Evolutionary conservation across 495 filamentous ascomycete genomes (phyloP), one percentile per base, ranked within the genome.

Genomic region (Aspergillus indologenus): DNA sequence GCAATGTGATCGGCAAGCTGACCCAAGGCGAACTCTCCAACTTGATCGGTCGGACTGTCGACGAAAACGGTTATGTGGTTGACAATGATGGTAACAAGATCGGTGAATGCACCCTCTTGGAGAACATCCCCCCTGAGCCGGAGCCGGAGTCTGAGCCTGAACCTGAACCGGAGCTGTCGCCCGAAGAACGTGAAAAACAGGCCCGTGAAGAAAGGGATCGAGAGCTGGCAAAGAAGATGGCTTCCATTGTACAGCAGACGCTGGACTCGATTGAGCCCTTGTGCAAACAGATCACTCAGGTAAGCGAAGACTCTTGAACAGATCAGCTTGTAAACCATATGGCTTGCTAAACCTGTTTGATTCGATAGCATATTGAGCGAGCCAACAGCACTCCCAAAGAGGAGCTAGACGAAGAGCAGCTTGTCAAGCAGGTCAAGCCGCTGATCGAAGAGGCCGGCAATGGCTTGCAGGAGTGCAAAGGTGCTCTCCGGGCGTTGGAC

Each of bases 401-500:
- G 22, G 88, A 94, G 64, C 84, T 92, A 20, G 90, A 94, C 69
- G 90, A 94, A 67, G 90, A 94, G 56, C 78, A 85, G 58, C 83
- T 94, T 14, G 91, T 96, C 63, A 79, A 87, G 59, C 79, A 88
- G 55, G 87, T 93, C 61, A 87, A 84, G 57, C 91, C 91, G 0
- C 75, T 94, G 21, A 87, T 95, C 69, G 89, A 93, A 67, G 85
- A 92, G 70, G 90, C 84, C 43, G 83, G 83, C 56, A 82, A 83
- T 58, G 89, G 91, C 68, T 81, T 96, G 6, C 82, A 83, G 61
- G 91, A 95, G 67, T 87, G 87, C 71, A 90, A 92, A 71, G 90
- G 89, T 57, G 79, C 86, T 34, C 89, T 96, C 66, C 88, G 90
- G 60, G 90, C 88, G 6, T 83, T 94, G 5, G 91, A 96, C 61